Conservation (phyloP, 352 stramenopile species). For the Elongisporangium prolatum region DNA sequence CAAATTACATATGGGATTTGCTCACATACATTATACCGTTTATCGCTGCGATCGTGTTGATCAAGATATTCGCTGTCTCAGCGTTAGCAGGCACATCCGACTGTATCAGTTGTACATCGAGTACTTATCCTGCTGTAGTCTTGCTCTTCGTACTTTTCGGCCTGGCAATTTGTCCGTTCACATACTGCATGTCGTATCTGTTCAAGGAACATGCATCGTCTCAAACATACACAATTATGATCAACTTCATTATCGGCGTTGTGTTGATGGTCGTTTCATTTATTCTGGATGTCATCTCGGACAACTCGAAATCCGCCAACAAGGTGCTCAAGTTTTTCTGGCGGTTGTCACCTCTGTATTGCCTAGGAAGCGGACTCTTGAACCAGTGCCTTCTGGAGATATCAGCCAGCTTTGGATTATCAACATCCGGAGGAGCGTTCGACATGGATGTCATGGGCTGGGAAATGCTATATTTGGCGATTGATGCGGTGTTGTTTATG, state of each 20-base stretch:
- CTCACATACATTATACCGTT: conserved; percentile 83
- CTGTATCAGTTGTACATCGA: conserved; percentile 20
- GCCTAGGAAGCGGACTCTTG: conserved; percentile 41
- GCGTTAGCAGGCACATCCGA: conserved; percentile 17
- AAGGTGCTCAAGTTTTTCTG: conserved; percentile 54
- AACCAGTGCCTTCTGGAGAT: conserved; percentile 29
- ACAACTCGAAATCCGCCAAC: conserved; percentile 22
- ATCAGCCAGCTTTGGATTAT: conserved; percentile 2
- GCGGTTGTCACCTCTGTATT: conserved; percentile 57
- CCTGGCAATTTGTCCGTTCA: conserved; percentile 53
- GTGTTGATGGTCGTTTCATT: conserved; percentile 59
- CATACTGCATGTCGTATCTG: conserved; percentile 54
- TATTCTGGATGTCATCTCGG: conserved; percentile 29
- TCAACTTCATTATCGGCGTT: conserved; percentile 60
- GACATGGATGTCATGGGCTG: conserved; percentile 44
- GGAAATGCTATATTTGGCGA: conserved; percentile 45
- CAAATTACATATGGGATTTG: conserved; percentile 92
- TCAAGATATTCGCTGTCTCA: conserved; percentile 27
- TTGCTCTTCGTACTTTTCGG: conserved; percentile 57
- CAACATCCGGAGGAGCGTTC: conserved; percentile 18
- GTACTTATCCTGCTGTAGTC: conserved; percentile 34
- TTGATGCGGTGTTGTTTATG: conserved; percentile 40
- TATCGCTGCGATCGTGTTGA: conserved; percentile 28
- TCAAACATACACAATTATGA: conserved; percentile 52
- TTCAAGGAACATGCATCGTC: conserved; percentile 47